Evolutionary conservation across 306 rosid genomes (phyloP), one percentile per base, ranked within the genome.

Genomic region (Lotus japonicus): DNA sequence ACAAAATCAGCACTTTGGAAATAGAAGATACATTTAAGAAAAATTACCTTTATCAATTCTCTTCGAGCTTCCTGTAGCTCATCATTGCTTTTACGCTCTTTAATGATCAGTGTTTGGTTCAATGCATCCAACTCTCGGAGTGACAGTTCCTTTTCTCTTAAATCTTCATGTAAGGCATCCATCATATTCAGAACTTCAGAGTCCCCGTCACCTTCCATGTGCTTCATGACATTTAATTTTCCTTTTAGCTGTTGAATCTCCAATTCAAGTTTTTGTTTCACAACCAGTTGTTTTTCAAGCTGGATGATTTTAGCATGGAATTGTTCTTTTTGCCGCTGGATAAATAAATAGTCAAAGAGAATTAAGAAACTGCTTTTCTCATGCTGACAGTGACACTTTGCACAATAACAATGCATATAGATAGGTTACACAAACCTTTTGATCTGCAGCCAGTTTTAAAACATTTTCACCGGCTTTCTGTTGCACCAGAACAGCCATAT

Each of bases 11-110:
- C 48, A 59, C 11, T 15, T 12, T 7, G 54, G 15, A 16, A 61
- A 66, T n/a, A 59, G 54, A 74, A 63, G 61, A 69, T 62, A 56
- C 9, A 65, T 11, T 6, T 31, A 28, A 21, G 6, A 4, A 63
- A 26, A 19, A 48, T 86, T 83, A 91, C 99, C 57, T 66, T 77
- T 31, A 85, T 80, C 75, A 95, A 74, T 79, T 84, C 96, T 75
- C 87, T 90, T 43, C 97, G 95, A 77, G 97, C 99, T 12, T 91
- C 99, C 79, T 88, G 96, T 72, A 95, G 84, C 81, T 95, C 99
- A 58, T 87, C 90, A 62, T 95, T 95, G 86, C 96, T 85, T 85
- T 82, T 82, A 26, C 92, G 97, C 84, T 91, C 92, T 79, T 75
- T 87, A 67, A 87, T 79, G 60, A 95, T 84, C 64, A 95, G 79